A percentile compares a stretch with the other conserved stretches of the same genome.
phyloP scores from a whole-genome alignment of 192 early-diverging fungal species.

The Coemansia sp. region DNA sequence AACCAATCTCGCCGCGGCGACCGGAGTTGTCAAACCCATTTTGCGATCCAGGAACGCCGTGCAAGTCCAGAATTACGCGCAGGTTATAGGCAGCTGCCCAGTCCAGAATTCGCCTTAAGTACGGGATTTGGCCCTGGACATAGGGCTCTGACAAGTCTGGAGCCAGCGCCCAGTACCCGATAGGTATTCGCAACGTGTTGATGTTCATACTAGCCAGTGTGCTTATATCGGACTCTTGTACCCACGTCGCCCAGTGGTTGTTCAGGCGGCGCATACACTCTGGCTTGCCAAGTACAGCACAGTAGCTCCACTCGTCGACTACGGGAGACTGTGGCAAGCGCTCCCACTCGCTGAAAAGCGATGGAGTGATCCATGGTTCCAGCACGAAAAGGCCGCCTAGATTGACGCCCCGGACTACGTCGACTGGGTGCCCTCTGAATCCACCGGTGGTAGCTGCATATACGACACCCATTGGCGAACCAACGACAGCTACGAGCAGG shows the following conservation, averaged over 20 bases:
- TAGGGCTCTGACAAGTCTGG: conserved; percentile 58
- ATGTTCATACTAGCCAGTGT: conserved; percentile 57
- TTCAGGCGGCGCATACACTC: conserved; percentile 53
- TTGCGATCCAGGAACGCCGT: conserved; percentile 70
- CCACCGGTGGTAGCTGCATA: neutral
- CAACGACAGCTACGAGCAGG: conserved; percentile 2
- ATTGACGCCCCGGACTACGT: conserved; percentile 64
- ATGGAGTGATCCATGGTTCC: conserved; percentile 62
- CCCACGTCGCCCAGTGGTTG: conserved; percentile 61
- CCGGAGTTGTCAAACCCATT: conserved; percentile 63
- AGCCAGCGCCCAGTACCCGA: conserved; percentile 70
- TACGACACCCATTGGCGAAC: neutral
- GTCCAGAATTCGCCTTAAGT: conserved; percentile 56
- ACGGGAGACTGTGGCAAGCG: conserved; percentile 21
- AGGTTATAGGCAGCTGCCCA: conserved; percentile 66
- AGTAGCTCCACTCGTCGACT: conserved; percentile 67
- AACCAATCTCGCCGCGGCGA: conserved; percentile 39
- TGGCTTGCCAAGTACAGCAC: conserved; percentile 55
- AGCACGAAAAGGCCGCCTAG: conserved; percentile 70
- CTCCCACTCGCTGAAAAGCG: conserved; percentile 48
- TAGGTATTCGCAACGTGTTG: conserved; percentile 68
- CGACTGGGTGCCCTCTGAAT: neutral
- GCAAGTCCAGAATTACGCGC: conserved; percentile 68
- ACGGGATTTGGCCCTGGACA: conserved; percentile 57
- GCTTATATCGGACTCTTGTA: conserved; percentile 60